These are phyloP conservation scores for Porodaedalea pini DNA, from an alignment of 1,284 basidiomycete species.

Conservation along the genomic window DNA sequence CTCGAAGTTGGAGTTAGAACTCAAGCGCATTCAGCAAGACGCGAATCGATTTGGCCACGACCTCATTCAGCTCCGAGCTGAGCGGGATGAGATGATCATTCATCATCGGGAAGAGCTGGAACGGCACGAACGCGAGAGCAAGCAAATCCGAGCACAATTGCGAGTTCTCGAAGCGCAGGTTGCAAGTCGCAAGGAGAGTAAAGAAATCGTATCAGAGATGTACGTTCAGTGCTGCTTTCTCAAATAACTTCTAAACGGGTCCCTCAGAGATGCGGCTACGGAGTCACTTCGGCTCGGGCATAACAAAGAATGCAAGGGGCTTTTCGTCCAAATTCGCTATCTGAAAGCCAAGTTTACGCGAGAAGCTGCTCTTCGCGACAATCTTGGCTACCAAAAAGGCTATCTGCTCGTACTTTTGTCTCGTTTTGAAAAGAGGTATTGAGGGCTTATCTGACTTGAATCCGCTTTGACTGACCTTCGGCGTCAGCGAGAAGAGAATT, in stretches of 20 bases:
- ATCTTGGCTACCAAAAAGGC: conserved; percentile 83
- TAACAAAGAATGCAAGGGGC: conserved; percentile 82
- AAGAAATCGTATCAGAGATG: not conserved
- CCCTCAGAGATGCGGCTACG: conserved; percentile 51
- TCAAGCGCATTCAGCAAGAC: conserved; percentile 65
- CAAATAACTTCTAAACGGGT: not conserved
- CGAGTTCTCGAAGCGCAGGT: conserved; percentile 65
- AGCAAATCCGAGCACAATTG: conserved; percentile 63
- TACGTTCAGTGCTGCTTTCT: not conserved
- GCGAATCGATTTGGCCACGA: conserved; percentile 75
- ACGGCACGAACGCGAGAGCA: conserved; percentile 54
- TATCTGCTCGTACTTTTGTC: conserved; percentile 67
- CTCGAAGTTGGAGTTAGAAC: conserved; percentile 60
- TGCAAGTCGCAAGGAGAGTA: conserved; percentile 33
- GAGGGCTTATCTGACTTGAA: conserved; percentile 12
- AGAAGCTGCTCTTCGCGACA: conserved; percentile 78
- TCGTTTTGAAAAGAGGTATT: conserved; percentile 72
- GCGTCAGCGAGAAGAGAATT: conserved; percentile 69
- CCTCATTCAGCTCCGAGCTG: conserved; percentile 56
- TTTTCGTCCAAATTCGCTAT: conserved; percentile 86
- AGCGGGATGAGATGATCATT: conserved; percentile 61
- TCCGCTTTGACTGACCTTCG: conserved; percentile 3
- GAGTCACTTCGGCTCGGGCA: conserved; percentile 62
- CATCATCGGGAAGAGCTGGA: conserved; percentile 50
- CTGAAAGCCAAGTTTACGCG: conserved; percentile 89